These are phyloP conservation scores for Euclidium syriacum DNA, from an alignment of 345 rosid genomes.

Conservation along the genomic window DNA sequence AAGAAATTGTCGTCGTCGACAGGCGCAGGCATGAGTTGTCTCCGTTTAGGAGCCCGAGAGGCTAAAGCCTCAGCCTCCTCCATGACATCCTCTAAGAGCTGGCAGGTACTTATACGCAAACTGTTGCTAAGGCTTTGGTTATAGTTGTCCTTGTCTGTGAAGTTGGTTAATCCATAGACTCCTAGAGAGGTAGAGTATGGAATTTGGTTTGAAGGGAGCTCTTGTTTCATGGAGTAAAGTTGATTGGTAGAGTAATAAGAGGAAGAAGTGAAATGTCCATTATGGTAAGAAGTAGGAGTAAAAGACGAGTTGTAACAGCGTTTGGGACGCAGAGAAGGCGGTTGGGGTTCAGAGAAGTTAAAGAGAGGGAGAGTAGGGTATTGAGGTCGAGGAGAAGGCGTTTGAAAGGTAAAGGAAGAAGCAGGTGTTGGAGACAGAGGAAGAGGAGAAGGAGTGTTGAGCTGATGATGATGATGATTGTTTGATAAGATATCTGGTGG, in stretches of 20 bases:
- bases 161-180: not conserved
- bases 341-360: not conserved
- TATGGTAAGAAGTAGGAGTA: not conserved
- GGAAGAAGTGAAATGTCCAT: slow-evolving; percentile 23
- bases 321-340: slow-evolving; percentile 32
- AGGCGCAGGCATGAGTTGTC: slow-evolving; percentile 1
- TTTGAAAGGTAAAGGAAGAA: slow-evolving; percentile 13
- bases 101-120: slow-evolving; percentile 15
- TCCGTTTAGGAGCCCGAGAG: slow-evolving; percentile 4
- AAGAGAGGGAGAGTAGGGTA: too few relatives aligned
- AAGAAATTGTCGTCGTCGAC: not conserved
- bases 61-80: slow-evolving; percentile 35
- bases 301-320: slow-evolving; percentile 15
- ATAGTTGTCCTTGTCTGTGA: not conserved
- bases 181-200: not conserved
- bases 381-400: too few relatives aligned
- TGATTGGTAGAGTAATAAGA: slow-evolving; percentile 9
- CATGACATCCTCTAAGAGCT: slow-evolving; percentile 46
- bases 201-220: slow-evolving; percentile 73
- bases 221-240: slow-evolving; percentile 31
- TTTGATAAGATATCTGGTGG: slow-evolving; percentile 39
- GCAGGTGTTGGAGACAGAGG: slow-evolving; percentile 10
- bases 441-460: too few relatives aligned
- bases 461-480: slow-evolving; percentile 9
- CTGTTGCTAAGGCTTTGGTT: not conserved